These are phyloP conservation scores for Kodamaea kaohsiungensis DNA, from an alignment of 805 yeast genomes.

Conservation along the genomic window DNA sequence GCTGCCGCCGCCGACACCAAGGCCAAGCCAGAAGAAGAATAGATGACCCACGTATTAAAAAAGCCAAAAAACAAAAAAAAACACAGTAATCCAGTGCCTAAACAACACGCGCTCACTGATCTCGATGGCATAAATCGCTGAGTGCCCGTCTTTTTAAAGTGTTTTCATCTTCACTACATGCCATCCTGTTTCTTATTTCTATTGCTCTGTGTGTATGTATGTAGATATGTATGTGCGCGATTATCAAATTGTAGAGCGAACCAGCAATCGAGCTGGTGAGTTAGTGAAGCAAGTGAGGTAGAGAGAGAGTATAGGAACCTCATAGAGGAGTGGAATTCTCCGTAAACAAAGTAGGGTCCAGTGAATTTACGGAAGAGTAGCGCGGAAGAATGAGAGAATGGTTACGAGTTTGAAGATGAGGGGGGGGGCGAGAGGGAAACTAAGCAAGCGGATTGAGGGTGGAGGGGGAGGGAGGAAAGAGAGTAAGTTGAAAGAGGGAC, in stretches of 20 bases:
- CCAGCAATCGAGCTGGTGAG: too few species aligned
- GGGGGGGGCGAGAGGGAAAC: too few species aligned
- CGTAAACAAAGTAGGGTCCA: too few species aligned
- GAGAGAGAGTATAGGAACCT: too few species aligned
- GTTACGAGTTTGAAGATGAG: too few species aligned
- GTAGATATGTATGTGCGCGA: constrained; percentile 8
- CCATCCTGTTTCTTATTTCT: constrained; percentile 5
- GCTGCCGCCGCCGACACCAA: constrained; percentile 17
- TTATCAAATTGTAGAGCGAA: constrained; percentile 1
- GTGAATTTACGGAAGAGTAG: too few species aligned
- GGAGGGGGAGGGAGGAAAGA: too few species aligned
- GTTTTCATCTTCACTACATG: constrained; percentile 3
- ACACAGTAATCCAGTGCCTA: background rate
- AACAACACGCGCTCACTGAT: background rate
- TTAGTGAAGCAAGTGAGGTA: too few species aligned
- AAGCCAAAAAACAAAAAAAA: background rate
- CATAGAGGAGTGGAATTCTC: too few species aligned
- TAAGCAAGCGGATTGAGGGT: too few species aligned
- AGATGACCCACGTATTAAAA: constrained; percentile 13
- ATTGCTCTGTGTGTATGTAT: constrained; percentile 3
- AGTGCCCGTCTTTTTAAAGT: constrained; percentile 2
- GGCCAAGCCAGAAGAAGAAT: constrained; percentile 29
- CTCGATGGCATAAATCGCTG: constrained; percentile 1
- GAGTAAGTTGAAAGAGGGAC: too few species aligned
- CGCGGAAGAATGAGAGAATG: too few species aligned